Evolutionary conservation across 2,329 filamentous ascomycete genomes (phyloP).

Genomic region (Fusarium avenaceum): DNA sequence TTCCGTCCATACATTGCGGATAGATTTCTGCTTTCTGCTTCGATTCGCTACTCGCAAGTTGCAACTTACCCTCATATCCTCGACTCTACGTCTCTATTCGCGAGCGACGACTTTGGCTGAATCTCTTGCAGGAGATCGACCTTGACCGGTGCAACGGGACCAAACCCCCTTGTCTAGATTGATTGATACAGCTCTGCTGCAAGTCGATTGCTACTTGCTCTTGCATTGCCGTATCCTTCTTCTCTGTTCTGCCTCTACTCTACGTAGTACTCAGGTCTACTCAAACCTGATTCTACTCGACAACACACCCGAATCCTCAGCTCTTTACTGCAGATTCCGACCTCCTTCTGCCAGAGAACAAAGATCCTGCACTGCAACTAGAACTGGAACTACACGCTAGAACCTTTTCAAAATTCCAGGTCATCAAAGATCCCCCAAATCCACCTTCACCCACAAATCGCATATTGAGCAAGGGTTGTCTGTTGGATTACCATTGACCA

Average conservation of each 20-base stretch:
- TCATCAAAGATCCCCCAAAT: slow-evolving; percentile 38
- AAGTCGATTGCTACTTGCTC: slow-evolving; percentile 16
- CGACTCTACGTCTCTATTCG: slow-evolving; percentile 25
- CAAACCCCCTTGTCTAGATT: slow-evolving; percentile 10
- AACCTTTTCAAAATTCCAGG: slow-evolving; percentile 41
- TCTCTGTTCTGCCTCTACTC: slow-evolving; percentile 17
- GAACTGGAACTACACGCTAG: slow-evolving; percentile 25
- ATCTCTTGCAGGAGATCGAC: slow-evolving; percentile 43
- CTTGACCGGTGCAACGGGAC: slow-evolving; percentile 42
- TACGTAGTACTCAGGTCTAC: neutral
- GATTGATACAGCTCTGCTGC: slow-evolving; percentile 21
- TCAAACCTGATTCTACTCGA: slow-evolving; percentile 12
- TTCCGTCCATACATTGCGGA: slow-evolving; percentile 23
- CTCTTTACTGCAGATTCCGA: slow-evolving; percentile 15
- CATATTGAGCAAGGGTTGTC: slow-evolving; percentile 38
- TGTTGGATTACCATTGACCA: slow-evolving; percentile 35
- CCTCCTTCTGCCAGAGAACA: slow-evolving; percentile 3
- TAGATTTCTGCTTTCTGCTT: slow-evolving; percentile 26
- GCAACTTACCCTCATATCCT: slow-evolving; percentile 36
- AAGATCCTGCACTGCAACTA: slow-evolving; percentile 24
- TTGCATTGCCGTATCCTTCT: neutral
- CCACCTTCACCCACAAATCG: slow-evolving; percentile 48
- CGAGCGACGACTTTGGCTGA: slow-evolving; percentile 24
- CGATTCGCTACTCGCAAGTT: slow-evolving; percentile 24
- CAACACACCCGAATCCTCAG: slow-evolving; percentile 15